Base-by-base conservation (phyloP, 2,329 filamentous ascomycete species). In the Colletotrichum gigasporum region DNA sequence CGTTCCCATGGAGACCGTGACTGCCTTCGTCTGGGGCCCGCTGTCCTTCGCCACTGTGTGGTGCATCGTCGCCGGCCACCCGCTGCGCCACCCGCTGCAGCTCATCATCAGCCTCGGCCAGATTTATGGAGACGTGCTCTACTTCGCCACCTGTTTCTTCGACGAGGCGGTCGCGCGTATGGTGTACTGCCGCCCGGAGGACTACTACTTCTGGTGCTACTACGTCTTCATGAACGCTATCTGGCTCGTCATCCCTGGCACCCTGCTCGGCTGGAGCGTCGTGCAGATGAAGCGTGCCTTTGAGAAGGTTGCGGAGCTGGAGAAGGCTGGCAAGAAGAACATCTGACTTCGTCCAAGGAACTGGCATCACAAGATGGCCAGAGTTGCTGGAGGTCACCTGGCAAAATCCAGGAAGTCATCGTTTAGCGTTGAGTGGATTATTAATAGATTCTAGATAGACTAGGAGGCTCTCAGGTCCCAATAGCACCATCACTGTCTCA, bases 1-100 rank as follows among this genome's bases (percentile, higher is more conserved):
- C n/a, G 76, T 85, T n/a, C 81, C 79, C 68, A 86, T 87, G 83
- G 84, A 87, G 72, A 76, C 81, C 58, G 71, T 86, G 59, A 87
- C 85, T 6, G 83, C 84, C 32, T 71, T 82, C 39, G 74, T 76
- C 69, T 87, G 84, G 84, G 85, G 85, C 2, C 84, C 85, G 1
- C 71, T 86, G 41, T 86, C 82, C 37, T 82, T 86, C 66, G 50
- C 78, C 34, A 75, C 78, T 64, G 83, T 82, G 3, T 80, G 74
- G 69, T 76, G 74, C 67, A 82, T 86, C 69, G 73, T 79, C 42
- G 73, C 72, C 39, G 71, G 77, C 16, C 78, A 83, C 67, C 80
- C 82, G 6, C 71, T 81, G 5, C 82, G 84, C 7, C 78, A 86
- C 69, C 79, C 82, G 1, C 68, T 86, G 37, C 82, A 86, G 72